These are phyloP conservation scores for Kandelia obovata DNA, from an alignment of 345 rosid species.

Conservation along the genomic window DNA sequence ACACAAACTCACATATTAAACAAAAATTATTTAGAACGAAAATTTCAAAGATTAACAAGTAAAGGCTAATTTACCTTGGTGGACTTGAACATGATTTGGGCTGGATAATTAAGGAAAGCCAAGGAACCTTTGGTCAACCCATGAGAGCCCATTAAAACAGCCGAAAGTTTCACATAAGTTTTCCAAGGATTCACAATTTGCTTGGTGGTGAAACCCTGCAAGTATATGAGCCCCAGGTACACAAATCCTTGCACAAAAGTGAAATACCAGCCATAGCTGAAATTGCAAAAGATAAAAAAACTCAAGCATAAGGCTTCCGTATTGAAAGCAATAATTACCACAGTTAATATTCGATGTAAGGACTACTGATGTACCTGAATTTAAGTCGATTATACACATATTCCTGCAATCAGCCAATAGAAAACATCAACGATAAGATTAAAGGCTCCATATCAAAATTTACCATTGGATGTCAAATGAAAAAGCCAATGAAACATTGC, in stretches of 20 bases:
- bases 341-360: not conserved
- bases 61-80: slow-evolving; percentile 59
- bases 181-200: slow-evolving; percentile 96
- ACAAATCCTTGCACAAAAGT: slow-evolving; percentile 98
- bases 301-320: not conserved
- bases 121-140: slow-evolving; percentile 94
- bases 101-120: slow-evolving; percentile 94
- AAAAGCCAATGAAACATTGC: slow-evolving; percentile 2
- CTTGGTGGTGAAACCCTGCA: slow-evolving; percentile 86
- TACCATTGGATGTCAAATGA: not conserved
- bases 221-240: slow-evolving; percentile 72
- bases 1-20: too few relatives aligned
- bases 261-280: slow-evolving; percentile 99
- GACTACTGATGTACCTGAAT: slow-evolving; percentile 52
- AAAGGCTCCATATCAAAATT: not conserved
- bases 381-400: slow-evolving; percentile 89
- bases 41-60: not conserved
- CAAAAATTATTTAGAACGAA: not conserved
- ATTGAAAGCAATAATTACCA: not conserved
- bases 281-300: slow-evolving; percentile 15
- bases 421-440: not conserved
- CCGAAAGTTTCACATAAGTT: slow-evolving; percentile 90
- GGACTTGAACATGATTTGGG: slow-evolving; percentile 95
- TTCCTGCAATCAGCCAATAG: slow-evolving; percentile 48
- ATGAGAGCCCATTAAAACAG: slow-evolving; percentile 97